A percentile compares a stretch with the other conserved stretches of the same genome.
Conservation (phyloP, 371 early-diverging fungal species). For the Mortierella sp. region DNA sequence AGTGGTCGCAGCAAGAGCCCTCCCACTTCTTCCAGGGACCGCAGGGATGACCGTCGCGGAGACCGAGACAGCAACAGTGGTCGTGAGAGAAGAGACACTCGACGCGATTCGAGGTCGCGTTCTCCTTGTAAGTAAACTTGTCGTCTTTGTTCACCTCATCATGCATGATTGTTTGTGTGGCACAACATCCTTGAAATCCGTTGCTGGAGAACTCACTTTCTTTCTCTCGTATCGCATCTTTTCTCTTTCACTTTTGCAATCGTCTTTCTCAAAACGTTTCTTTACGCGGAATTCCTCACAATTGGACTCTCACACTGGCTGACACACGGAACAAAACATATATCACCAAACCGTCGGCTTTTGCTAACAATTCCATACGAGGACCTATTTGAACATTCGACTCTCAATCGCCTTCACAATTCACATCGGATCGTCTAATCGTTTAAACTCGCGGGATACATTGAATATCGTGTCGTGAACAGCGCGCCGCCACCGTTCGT, state of each 20-base stretch:
- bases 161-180: not conserved
- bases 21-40: not conserved
- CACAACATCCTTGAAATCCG: no score
- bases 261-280: not conserved
- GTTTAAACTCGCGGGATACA: not conserved
- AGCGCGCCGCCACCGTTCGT: constrained; percentile 46
- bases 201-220: not conserved
- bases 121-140: constrained; percentile 46
- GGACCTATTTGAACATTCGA: not conserved
- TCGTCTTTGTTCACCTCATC: not conserved
- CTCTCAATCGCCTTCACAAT: not conserved
- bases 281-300: constrained; percentile 20
- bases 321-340: not conserved
- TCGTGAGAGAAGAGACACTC: constrained; percentile 17
- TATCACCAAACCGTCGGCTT: not conserved
- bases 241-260: not conserved
- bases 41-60: constrained; percentile 8
- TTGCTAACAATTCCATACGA: not conserved
- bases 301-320: constrained; percentile 32
- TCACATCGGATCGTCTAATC: not conserved
- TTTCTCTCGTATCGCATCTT: not conserved
- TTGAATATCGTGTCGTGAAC: not conserved
- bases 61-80: constrained; percentile 17
- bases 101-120: constrained; percentile 29
- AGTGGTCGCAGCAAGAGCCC: constrained; percentile 34